Percentiles rank a stretch among this genome's conserved stretches.
Conservation (phyloP, 2,329 filamentous ascomycete species). For the Ascochyta viciae-villosae region DNA sequence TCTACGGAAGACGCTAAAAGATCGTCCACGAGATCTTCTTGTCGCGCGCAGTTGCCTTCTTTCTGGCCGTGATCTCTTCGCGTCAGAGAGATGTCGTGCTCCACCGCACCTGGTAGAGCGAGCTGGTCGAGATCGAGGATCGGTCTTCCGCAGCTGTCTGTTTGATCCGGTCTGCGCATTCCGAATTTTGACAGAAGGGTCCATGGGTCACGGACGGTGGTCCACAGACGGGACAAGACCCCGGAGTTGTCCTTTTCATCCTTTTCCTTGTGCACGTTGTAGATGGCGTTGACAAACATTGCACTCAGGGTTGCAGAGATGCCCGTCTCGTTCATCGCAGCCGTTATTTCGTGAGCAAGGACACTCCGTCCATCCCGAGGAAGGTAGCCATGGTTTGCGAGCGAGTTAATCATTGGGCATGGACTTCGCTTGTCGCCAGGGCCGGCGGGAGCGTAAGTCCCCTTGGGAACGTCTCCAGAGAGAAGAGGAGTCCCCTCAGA, state of each 20-base stretch:
- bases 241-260: background rate
- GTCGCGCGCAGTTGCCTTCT: conserved; percentile 11
- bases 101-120: conserved; percentile 9
- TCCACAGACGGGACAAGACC: background rate
- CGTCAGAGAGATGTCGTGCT: conserved; percentile 17
- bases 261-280: conserved; percentile 9
- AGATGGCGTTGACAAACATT: conserved; percentile 11
- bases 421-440: conserved; percentile 23
- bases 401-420: conserved; percentile 49
- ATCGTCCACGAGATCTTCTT: conserved; percentile 2
- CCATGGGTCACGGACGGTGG: conserved; percentile 9
- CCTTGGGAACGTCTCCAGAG: conserved; percentile 2
- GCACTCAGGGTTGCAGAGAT: conserved; percentile 4
- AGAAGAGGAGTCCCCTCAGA: conserved; percentile 3
- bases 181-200: conserved; percentile 7
- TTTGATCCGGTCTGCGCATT: conserved; percentile 7
- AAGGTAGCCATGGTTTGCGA: conserved; percentile 51
- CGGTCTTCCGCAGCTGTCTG: background rate
- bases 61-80: conserved; percentile 14
- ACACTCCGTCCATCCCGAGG: conserved; percentile 32
- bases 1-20: conserved; percentile 7
- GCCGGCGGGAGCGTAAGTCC: conserved; percentile 3
- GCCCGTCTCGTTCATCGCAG: conserved; percentile 7
- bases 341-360: conserved; percentile 7
- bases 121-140: conserved; percentile 16